Evolutionary conservation across 768 basidiomycete genomes (phyloP).

Genomic region (Termitomyces heimii): DNA sequence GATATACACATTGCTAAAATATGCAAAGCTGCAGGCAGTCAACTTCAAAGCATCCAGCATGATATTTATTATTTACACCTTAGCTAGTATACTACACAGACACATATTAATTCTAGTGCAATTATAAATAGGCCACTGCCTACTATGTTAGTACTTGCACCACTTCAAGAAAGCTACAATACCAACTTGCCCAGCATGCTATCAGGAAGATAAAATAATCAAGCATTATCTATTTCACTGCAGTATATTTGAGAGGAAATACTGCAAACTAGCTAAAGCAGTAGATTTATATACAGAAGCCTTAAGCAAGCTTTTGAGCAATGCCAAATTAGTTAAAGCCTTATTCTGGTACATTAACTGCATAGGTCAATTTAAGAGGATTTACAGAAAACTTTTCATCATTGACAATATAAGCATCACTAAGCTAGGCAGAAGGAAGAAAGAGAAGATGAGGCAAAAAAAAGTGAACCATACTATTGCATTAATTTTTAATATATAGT

Average conservation of each 20-base stretch:
- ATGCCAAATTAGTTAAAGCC: background rate
- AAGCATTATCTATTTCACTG: background rate
- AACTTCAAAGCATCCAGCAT: background rate
- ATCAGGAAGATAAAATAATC: too few relatives aligned
- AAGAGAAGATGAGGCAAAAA: background rate
- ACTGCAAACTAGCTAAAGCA: too few relatives aligned
- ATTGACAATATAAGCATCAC: too few relatives aligned
- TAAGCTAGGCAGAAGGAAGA: too few relatives aligned
- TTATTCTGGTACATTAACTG: background rate
- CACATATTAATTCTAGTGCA: too few relatives aligned
- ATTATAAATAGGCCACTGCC: too few relatives aligned
- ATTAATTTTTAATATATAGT: too few relatives aligned
- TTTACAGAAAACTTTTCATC: background rate
- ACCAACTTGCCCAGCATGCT: too few relatives aligned
- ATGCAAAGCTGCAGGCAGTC: background rate
- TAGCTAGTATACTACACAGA: background rate
- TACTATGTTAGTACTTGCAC: too few relatives aligned
- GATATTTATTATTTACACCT: fast-evolving
- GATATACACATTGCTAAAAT: background rate
- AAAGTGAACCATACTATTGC: background rate
- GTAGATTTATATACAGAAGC: background rate
- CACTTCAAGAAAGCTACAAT: too few relatives aligned
- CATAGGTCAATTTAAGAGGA: background rate
- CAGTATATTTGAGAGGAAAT: too few relatives aligned
- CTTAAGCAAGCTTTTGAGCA: background rate